Evolutionary conservation across 371 early-diverging fungal species (phyloP).

Genomic region (Basidiobolus meristosporus): DNA sequence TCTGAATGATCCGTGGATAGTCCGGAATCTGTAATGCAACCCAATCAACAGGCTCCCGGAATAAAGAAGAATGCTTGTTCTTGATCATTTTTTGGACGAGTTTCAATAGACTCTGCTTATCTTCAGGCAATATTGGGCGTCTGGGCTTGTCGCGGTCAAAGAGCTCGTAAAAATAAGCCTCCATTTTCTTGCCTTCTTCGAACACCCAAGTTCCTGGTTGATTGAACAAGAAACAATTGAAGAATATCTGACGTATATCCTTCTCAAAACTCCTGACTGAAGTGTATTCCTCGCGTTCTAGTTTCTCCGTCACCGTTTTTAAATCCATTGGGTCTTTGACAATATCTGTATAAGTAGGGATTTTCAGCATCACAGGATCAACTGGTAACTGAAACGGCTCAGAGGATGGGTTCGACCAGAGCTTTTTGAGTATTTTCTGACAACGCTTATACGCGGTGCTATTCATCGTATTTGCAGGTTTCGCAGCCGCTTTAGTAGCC

Average conservation of each 20-base stretch:
- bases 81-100: constrained; percentile 53
- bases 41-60: constrained; percentile 85
- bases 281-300: constrained; percentile 15
- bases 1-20: constrained; percentile 81
- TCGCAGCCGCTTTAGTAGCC: no score
- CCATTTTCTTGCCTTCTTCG: constrained; percentile 56
- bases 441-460: no score
- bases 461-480: no score
- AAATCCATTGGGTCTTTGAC: constrained; percentile 39
- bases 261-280: constrained; percentile 21
- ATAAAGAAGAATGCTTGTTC: constrained; percentile 51
- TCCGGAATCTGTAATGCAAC: constrained; percentile 81
- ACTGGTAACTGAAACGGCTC: constrained; percentile 10
- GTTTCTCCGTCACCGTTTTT: constrained; percentile 19
- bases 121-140: not conserved
- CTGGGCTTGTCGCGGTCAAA: not conserved
- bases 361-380: constrained; percentile 17
- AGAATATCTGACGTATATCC: constrained; percentile 43
- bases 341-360: constrained; percentile 34
- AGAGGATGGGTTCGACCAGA: not conserved
- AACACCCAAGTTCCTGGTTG: constrained; percentile 67
- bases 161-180: constrained; percentile 11
- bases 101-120: no score
- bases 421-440: not conserved
- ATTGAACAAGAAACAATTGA: constrained; percentile 88